Evolutionary conservation across 306 rosid species (phyloP).

Genomic region (Cyclanthera cordifolia): DNA sequence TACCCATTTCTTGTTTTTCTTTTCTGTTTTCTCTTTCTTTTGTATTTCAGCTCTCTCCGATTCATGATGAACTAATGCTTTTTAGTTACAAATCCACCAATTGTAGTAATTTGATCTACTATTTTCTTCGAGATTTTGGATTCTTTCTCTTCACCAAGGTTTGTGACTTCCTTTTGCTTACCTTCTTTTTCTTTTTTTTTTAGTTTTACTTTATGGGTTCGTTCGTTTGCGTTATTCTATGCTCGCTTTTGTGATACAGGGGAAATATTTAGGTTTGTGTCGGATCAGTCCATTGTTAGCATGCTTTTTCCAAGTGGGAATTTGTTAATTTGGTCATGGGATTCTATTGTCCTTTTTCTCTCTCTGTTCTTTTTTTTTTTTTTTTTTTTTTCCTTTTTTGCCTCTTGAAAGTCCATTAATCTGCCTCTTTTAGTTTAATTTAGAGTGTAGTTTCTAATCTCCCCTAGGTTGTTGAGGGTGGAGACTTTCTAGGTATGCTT

Average conservation of each 20-base stretch:
- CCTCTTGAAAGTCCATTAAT: no score
- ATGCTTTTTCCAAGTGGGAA: slow-evolving; percentile 10
- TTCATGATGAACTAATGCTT: background rate
- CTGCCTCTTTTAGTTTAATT: background rate
- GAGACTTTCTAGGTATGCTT: no score
- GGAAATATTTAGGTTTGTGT: background rate
- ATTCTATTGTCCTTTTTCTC: no score
- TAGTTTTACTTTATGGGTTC: background rate
- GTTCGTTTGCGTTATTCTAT: slow-evolving; percentile 13
- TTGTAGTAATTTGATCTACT: background rate
- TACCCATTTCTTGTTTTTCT: background rate
- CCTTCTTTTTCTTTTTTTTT: background rate
- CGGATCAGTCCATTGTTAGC: background rate
- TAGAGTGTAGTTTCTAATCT: background rate
- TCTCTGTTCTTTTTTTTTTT: no score
- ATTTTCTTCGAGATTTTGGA: background rate
- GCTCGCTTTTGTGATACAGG: background rate
- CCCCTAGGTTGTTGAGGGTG: no score
- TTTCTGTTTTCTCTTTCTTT: background rate
- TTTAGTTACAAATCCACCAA: background rate
- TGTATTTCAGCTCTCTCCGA: background rate
- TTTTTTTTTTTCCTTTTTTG: no score
- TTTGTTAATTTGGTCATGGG: slow-evolving; percentile 11
- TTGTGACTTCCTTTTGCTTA: background rate
- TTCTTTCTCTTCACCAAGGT: slow-evolving; percentile 11